Percentiles rank a stretch among this genome's conserved stretches.
These are phyloP conservation scores for Phaeodactylum tricornutum DNA, from an alignment of 108 stramenopile species.

Conservation along the genomic window DNA sequence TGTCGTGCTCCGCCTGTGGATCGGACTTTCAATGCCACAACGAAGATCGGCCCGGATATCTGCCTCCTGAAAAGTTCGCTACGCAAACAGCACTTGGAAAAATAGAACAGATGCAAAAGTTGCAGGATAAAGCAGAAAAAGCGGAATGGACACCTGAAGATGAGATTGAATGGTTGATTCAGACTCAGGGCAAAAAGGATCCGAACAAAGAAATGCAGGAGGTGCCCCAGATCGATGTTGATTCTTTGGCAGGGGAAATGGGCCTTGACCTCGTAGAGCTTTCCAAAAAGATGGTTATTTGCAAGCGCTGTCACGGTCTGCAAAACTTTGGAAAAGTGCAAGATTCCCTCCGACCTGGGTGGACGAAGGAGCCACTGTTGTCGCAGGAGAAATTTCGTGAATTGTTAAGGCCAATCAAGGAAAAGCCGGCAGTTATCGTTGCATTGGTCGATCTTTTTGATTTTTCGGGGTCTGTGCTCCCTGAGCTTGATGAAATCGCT, in stretches of 20 bases:
- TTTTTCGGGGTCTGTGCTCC: conserved; percentile 79
- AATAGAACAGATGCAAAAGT: conserved; percentile 65
- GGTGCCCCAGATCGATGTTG: conserved; percentile 29
- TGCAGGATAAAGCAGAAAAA: conserved; percentile 67
- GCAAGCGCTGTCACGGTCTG: conserved; percentile 75
- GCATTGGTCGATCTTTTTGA: conserved; percentile 86
- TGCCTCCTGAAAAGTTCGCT: conserved; percentile 70
- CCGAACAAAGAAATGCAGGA: conserved; percentile 15
- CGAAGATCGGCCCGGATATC: conserved; percentile 58
- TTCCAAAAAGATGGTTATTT: conserved; percentile 66
- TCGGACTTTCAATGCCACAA: conserved; percentile 64
- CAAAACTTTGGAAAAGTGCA: conserved; percentile 81
- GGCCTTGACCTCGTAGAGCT: conserved; percentile 59
- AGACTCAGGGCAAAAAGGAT: conserved; percentile 34
- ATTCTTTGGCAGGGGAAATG: conserved; percentile 57
- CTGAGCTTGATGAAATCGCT: conserved; percentile 78
- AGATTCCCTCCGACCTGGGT: conserved; percentile 61
- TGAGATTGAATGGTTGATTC: conserved; percentile 77
- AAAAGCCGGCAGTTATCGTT: conserved; percentile 72
- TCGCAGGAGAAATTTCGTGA: conserved; percentile 76
- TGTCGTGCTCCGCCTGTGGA: conserved; percentile 82
- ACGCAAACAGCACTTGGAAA: conserved; percentile 53
- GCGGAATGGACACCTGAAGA: conserved; percentile 76
- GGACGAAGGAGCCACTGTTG: conserved; percentile 77
- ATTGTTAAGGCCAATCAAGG: conserved; percentile 46